phyloP scores from a whole-genome alignment of 2,329 filamentous ascomycete species.

The Cytospora leucostoma region DNA sequence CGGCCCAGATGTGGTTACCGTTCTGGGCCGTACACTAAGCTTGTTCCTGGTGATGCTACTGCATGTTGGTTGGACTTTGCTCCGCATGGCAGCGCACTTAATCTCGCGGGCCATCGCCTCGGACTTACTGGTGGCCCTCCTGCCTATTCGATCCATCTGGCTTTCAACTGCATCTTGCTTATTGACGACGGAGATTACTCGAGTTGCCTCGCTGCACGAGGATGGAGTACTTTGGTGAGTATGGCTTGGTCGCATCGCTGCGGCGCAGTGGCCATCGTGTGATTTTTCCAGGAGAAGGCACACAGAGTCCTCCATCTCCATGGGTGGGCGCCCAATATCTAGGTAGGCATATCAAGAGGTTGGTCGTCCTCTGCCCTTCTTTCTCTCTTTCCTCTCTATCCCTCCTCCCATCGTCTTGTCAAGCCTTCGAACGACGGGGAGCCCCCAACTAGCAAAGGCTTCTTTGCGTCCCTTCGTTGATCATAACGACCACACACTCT shows the following conservation, averaged over 20 bases:
- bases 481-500: conserved; percentile 31
- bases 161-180: not conserved
- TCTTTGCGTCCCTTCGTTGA: conserved; percentile 41
- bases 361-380: conserved; percentile 10
- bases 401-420: conserved; percentile 30
- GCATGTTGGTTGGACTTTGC: not conserved
- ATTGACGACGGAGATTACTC: conserved; percentile 11
- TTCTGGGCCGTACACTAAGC: conserved; percentile 13
- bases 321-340: conserved; percentile 16
- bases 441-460: conserved; percentile 35
- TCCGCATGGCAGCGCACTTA: not conserved
- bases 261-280: conserved; percentile 9
- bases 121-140: conserved; percentile 3
- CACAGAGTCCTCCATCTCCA: not conserved
- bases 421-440: conserved; percentile 33
- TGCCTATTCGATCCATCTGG: not conserved
- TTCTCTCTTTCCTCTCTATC: conserved; percentile 16
- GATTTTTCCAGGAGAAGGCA: conserved; percentile 3
- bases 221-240: conserved; percentile 8
- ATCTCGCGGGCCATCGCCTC: conserved; percentile 11
- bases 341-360: conserved; percentile 7
- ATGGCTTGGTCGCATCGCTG: conserved; percentile 1
- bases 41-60: conserved; percentile 19
- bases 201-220: conserved; percentile 12
- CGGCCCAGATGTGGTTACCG: conserved; percentile 5